These are phyloP conservation scores for Begonia fuchsioides DNA, from an alignment of 306 rosid species.

Conservation along the genomic window DNA sequence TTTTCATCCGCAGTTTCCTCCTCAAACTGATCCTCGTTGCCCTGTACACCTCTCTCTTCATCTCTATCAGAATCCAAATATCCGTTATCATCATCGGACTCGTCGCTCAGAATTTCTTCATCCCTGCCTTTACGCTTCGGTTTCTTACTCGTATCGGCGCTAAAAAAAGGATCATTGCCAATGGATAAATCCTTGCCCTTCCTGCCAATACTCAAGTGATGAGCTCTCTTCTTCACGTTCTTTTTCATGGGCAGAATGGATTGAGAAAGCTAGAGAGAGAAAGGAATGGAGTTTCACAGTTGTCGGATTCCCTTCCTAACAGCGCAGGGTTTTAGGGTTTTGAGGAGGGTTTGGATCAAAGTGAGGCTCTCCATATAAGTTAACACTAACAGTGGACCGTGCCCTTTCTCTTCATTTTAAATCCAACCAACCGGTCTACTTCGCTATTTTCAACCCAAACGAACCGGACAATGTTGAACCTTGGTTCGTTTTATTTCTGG, in stretches of 20 bases:
- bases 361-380: too few species aligned
- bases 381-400: too few species aligned
- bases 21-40: slow-evolving; percentile 11
- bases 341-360: not conserved
- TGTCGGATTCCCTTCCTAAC: not conserved
- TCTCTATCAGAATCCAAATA: slow-evolving; percentile 13
- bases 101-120: slow-evolving; percentile 50
- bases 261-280: not conserved
- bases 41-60: slow-evolving; percentile 8
- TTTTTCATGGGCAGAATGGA: slow-evolving; percentile 22
- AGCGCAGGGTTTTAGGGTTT: slow-evolving; percentile 1
- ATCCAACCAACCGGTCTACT: too few species aligned
- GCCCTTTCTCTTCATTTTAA: too few species aligned
- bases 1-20: slow-evolving; percentile 60
- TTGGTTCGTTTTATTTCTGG: too few species aligned
- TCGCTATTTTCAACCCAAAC: too few species aligned
- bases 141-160: slow-evolving; percentile 37
- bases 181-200: slow-evolving; percentile 17
- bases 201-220: slow-evolving; percentile 13
- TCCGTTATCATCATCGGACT: slow-evolving; percentile 37
- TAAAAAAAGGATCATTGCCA: slow-evolving; percentile 41
- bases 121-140: slow-evolving; percentile 26
- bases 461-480: too few species aligned
- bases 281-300: not conserved
- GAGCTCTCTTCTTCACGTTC: slow-evolving; percentile 28